phyloP scores from a whole-genome alignment of 2,329 filamentous ascomycete genomes.

The Alternaria angustiovoidea region DNA sequence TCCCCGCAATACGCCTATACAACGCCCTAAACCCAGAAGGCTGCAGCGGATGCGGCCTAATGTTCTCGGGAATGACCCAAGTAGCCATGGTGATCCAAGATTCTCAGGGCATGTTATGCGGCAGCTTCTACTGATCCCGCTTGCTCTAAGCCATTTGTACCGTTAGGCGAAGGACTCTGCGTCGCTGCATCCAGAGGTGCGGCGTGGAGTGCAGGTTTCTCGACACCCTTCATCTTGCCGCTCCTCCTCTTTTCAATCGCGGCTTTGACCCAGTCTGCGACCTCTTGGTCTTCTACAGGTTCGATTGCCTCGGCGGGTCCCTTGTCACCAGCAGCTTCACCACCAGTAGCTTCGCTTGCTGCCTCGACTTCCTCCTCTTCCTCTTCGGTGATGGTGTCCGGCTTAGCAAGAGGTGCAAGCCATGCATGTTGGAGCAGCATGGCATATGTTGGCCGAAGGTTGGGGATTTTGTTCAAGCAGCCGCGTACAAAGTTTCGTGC shows the following conservation, averaged over 20 bases:
- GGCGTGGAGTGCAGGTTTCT: constrained; percentile 85
- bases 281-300: constrained; percentile 74
- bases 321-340: constrained; percentile 44
- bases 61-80: background rate
- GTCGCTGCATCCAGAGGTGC: constrained; percentile 79
- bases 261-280: constrained; percentile 81
- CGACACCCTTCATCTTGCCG: constrained; percentile 59
- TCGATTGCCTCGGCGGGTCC: constrained; percentile 38
- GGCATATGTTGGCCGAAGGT: constrained; percentile 90
- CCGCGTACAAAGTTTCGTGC: constrained; percentile 87
- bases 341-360: constrained; percentile 55
- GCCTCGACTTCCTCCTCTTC: constrained; percentile 66
- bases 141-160: constrained; percentile 32
- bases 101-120: constrained; percentile 10
- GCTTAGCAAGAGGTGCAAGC: constrained; percentile 78
- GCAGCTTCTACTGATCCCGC: constrained; percentile 29
- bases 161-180: constrained; percentile 45
- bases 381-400: constrained; percentile 75
- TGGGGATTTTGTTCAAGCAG: constrained; percentile 92
- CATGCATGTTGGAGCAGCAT: constrained; percentile 90
- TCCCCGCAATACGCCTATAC: constrained; percentile 27
- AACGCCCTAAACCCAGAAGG: constrained; percentile 11
- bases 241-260: constrained; percentile 73
- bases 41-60: background rate
- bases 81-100: background rate